Conservation (phyloP, 331 rosid genomes). For the Pyrus hybrid region DNA sequence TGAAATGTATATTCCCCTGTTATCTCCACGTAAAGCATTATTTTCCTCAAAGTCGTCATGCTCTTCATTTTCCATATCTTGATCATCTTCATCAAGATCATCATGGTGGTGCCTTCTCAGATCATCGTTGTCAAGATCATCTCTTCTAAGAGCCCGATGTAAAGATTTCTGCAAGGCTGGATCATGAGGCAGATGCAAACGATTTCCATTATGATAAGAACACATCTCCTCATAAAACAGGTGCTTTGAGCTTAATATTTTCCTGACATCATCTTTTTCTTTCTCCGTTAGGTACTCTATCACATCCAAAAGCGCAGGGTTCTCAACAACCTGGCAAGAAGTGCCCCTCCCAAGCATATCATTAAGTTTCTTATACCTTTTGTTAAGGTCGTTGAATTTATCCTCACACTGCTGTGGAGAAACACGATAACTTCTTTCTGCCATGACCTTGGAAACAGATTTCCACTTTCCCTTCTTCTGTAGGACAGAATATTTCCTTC, state of each 20-base stretch:
- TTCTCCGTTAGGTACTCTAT: constrained; percentile 58
- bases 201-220: constrained; percentile 78
- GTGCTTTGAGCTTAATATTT: constrained; percentile 82
- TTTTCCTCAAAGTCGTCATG: constrained; percentile 61
- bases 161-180: constrained; percentile 67
- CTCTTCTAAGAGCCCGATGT: constrained; percentile 70
- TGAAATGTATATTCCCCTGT: constrained; percentile 24
- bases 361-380: constrained; percentile 79
- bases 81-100: constrained; percentile 71
- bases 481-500: constrained; percentile 52
- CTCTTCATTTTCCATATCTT: constrained; percentile 55
- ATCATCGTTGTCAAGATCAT: constrained; percentile 61
- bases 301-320: constrained; percentile 66
- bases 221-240: constrained; percentile 93
- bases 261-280: constrained; percentile 76
- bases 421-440: constrained; percentile 76
- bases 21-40: constrained; percentile 40
- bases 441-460: constrained; percentile 84
- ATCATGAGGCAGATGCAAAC: constrained; percentile 88
- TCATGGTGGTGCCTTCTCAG: constrained; percentile 46
- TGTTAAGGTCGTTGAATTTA: constrained; percentile 87
- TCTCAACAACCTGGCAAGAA: constrained; percentile 87
- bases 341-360: constrained; percentile 92
- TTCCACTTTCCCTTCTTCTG: constrained; percentile 97
- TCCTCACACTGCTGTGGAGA: constrained; percentile 98